Percentiles rank a stretch among this genome's conserved stretches.
phyloP scores from a whole-genome alignment of 2,329 filamentous ascomycete genomes.

The Nothopassalora personata region DNA sequence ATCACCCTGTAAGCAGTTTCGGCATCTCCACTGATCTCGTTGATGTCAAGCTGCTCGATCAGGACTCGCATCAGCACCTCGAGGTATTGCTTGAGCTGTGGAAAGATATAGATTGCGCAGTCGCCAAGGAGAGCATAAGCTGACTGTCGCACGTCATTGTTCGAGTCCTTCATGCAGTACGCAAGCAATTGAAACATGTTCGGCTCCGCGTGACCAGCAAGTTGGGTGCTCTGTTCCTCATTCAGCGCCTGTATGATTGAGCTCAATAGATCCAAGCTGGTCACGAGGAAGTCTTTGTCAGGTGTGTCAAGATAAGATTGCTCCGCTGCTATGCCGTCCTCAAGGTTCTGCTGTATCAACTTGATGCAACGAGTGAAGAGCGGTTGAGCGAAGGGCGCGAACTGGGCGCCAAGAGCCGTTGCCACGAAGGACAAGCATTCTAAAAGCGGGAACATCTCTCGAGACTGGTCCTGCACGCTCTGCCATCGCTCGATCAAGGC shows the following conservation, averaged over 20 bases:
- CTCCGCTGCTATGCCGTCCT: slow-evolving; percentile 68
- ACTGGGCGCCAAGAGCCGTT: slow-evolving; percentile 73
- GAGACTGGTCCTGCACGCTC: slow-evolving; percentile 77
- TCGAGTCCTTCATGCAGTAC: slow-evolving; percentile 86
- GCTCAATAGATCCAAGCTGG: slow-evolving; percentile 86
- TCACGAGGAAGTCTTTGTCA: slow-evolving; percentile 95
- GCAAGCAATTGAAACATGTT: slow-evolving; percentile 85
- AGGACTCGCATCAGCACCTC: slow-evolving; percentile 70
- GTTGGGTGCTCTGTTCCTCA: slow-evolving; percentile 63
- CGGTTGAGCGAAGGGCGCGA: slow-evolving; percentile 75
- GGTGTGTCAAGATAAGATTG: slow-evolving; percentile 69
- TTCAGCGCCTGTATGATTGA: slow-evolving; percentile 88
- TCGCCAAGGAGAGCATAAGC: slow-evolving; percentile 93
- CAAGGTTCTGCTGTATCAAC: slow-evolving; percentile 86
- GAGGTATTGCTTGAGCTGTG: slow-evolving; percentile 69
- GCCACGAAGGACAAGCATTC: slow-evolving; percentile 95
- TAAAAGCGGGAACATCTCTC: slow-evolving; percentile 90
- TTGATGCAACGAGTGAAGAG: slow-evolving; percentile 85
- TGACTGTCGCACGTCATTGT: slow-evolving; percentile 91
- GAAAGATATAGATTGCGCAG: slow-evolving; percentile 87
- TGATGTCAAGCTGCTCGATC: slow-evolving; percentile 78
- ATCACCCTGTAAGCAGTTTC: slow-evolving; percentile 86
- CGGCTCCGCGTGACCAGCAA: slow-evolving; percentile 70
- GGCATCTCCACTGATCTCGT: slow-evolving; percentile 65
- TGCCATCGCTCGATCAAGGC: slow-evolving; percentile 85